Base-by-base conservation (phyloP, 768 basidiomycete species). In the Rhodosporidiobolus sp. region DNA sequence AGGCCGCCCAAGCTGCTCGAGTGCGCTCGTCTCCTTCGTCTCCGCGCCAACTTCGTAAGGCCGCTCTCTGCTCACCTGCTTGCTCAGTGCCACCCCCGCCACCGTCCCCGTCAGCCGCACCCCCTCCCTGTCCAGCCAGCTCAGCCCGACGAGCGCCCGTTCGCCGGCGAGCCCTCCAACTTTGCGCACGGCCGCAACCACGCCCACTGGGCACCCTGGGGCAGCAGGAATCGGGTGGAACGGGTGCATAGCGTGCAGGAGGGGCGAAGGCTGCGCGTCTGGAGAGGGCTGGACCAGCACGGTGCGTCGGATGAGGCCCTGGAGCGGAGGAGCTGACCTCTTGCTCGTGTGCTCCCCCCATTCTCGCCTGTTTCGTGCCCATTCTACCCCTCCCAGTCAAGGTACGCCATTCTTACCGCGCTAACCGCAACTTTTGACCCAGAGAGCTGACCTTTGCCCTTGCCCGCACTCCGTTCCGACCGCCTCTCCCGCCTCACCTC, bases 331-430 rank as follows among this genome's bases (percentile, higher is more conserved):
- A 24, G 30, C 54, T 38, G 59, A 54, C 58, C 59, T 14, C 34
- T 35, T 35, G 26, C 28, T 46, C 55, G 56, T n/a, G 24, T n/a
- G n/a, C 53, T 17, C 35, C n/a, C 14, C 17, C 38, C 14, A 14
- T 34, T 16, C 28, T 20, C 48, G 54, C n/a, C 35, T 3, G 3
- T n/a, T 10, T 6, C 24, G 22, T 38, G 38, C 20, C 22, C 20
- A 7, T n/a, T n/a, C n/a, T 56, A n/a, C 11, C 11, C 12, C 16
- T 5, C 28, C 35, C 59, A 71, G 70, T 70, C 70, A 71, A 71
- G 70, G 70, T 67, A 32, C 59, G 65, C 58, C 0, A 14, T 4
- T 2, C 11, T 24, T 28, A 19, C 16, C 30, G 26, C 35, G 7
- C 46, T 4, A 28, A 20, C 14, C 34, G 57, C n/a, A 66, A 45